phyloP scores from a whole-genome alignment of 164 flowering plant genomes.

The Vitis vinifera region DNA sequence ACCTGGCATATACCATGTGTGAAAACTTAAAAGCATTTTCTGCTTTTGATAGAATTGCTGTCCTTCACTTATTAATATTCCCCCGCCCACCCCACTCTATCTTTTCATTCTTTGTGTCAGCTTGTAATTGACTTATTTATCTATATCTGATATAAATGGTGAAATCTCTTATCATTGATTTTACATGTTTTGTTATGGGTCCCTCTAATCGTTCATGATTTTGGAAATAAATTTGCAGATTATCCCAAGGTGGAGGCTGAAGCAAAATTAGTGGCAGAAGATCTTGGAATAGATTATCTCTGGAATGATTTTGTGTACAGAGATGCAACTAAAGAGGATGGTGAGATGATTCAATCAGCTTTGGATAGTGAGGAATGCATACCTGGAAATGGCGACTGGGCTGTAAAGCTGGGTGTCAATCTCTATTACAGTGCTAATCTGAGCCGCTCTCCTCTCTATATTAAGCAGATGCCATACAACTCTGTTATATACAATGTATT shows the following conservation, averaged over 20 bases:
- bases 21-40: no score
- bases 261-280: constrained; percentile 75
- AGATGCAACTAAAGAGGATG: constrained; percentile 63
- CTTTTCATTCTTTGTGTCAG: no score
- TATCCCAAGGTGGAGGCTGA: constrained; percentile 78
- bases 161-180: neutral
- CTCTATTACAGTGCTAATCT: constrained; percentile 83
- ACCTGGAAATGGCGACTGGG: constrained; percentile 89
- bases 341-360: constrained; percentile 56
- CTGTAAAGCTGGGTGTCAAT: constrained; percentile 89
- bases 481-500: constrained; percentile 75
- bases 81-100: no score
- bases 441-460: constrained; percentile 87
- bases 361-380: constrained; percentile 69
- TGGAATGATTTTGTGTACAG: constrained; percentile 71
- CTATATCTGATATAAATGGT: no score
- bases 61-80: no score
- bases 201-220: constrained; percentile 1
- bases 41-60: no score
- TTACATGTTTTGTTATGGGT: neutral
- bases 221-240: constrained; percentile 44
- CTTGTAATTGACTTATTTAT: no score
- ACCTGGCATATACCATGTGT: no score
- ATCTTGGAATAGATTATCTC: constrained; percentile 46
- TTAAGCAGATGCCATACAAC: constrained; percentile 96